Conservation (phyloP, 352 stramenopile species). For the Pythium graminicola region DNA sequence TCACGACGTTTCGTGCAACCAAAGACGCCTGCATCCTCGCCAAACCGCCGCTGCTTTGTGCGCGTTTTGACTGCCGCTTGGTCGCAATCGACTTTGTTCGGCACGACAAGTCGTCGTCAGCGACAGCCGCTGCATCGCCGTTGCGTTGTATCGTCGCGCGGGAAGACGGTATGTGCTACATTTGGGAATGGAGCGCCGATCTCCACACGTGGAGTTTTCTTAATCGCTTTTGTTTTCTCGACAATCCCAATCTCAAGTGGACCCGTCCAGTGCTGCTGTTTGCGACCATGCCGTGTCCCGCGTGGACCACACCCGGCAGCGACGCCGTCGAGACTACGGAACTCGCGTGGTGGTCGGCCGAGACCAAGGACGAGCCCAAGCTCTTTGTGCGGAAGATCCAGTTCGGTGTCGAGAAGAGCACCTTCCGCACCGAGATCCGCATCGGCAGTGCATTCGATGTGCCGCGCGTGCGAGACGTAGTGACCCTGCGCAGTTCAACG, state of each 20-base stretch:
- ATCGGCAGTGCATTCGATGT: constrained; percentile 56
- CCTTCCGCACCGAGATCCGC: constrained; percentile 72
- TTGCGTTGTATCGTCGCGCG: constrained; percentile 70
- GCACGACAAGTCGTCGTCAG: neutral
- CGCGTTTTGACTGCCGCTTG: constrained; percentile 63
- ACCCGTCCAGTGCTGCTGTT: constrained; percentile 60
- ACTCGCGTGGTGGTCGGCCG: constrained; percentile 72
- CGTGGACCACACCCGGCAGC: constrained; percentile 22
- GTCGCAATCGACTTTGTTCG: constrained; percentile 57
- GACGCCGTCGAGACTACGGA: constrained; percentile 35
- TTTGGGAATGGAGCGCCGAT: constrained; percentile 82
- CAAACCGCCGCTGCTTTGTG: constrained; percentile 64
- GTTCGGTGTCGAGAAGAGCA: constrained; percentile 59
- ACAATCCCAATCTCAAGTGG: constrained; percentile 81
- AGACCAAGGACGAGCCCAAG: constrained; percentile 51
- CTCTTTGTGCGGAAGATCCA: constrained; percentile 63
- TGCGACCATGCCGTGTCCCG: constrained; percentile 33
- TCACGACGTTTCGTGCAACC: constrained; percentile 33
- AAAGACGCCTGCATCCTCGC: constrained; percentile 62
- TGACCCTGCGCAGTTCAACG: constrained; percentile 41
- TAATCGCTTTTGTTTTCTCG: constrained; percentile 73
- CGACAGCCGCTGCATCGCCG: constrained; percentile 7
- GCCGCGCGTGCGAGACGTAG: neutral
- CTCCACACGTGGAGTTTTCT: constrained; percentile 77
- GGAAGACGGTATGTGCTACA: constrained; percentile 71